A percentile compares a stretch with the other conserved stretches of the same genome.
These are phyloP conservation scores for Candida xyloterini DNA, from an alignment of 805 yeast genomes.

Conservation along the genomic window DNA sequence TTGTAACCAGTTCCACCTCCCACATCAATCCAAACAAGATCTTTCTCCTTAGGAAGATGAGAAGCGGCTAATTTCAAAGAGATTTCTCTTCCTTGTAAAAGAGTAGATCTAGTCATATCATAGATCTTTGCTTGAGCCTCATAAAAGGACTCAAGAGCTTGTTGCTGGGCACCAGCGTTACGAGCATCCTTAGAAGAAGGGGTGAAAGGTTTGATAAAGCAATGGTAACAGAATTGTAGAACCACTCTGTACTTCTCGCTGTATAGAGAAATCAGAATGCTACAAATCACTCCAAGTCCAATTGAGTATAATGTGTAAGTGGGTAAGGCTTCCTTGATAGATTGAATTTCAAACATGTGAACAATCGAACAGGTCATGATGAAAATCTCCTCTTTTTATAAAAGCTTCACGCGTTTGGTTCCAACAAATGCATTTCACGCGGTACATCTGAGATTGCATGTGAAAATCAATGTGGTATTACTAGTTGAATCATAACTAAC, in stretches of 20 bases:
- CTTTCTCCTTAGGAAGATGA: slow-evolving; percentile 44
- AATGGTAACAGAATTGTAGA: slow-evolving; percentile 41
- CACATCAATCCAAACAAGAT: slow-evolving; percentile 70
- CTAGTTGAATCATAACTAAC: background rate
- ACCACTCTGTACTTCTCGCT: slow-evolving; percentile 11
- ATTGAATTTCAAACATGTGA: slow-evolving; percentile 1
- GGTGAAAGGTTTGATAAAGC: slow-evolving; percentile 59
- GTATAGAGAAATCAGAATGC: slow-evolving; percentile 4
- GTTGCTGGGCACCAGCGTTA: slow-evolving; percentile 46
- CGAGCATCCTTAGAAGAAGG: slow-evolving; percentile 30
- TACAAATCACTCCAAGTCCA: slow-evolving; percentile 1
- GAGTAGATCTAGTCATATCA: slow-evolving; percentile 63
- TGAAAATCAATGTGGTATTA: background rate
- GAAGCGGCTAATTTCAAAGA: slow-evolving; percentile 58
- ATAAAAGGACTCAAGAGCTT: slow-evolving; percentile 66
- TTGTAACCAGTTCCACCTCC: slow-evolving; percentile 89
- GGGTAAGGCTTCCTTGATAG: slow-evolving; percentile 1
- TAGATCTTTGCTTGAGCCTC: slow-evolving; percentile 74
- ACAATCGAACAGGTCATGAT: background rate
- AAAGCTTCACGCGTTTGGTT: background rate
- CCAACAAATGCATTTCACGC: slow-evolving; percentile 3
- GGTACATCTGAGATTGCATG: background rate
- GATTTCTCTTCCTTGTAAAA: slow-evolving; percentile 68
- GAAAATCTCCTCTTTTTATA: slow-evolving; percentile 1
- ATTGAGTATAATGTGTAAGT: slow-evolving; percentile 1